Base-by-base conservation (phyloP, 2,329 filamentous ascomycete genomes). In the Ceratocystis albifundus region DNA sequence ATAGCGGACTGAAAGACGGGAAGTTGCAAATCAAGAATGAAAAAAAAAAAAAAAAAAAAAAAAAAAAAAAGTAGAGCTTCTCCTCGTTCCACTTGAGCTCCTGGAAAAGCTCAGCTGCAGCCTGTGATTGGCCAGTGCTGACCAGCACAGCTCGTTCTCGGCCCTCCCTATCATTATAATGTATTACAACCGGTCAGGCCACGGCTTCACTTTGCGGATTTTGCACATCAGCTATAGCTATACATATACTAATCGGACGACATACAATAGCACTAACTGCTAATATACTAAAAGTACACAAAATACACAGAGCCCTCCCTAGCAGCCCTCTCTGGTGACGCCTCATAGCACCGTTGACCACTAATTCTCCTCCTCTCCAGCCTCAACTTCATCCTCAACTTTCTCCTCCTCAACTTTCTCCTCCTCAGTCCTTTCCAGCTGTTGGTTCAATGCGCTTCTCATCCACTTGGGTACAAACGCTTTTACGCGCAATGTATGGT, bases 401-500 rank as follows among this genome's bases (percentile, higher is more conserved):
- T 20, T 15, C 61, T 10, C 5, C 4, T 67, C n/a, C 50, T 64
- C 8, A 10, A 25, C 41, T 28, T 20, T 15, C 61, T 10, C 5
- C 4, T 2, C 12, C 22, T 62, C 17, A 12, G 25, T 63, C 28
- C 53, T 48, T 22, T 41, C 59, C 64, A 61, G 25, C 55, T 61
- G 62, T 22, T 30, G 20, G 62, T 75, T 73, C 59, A 83, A 70
- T 15, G 76, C 76, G 22, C 71, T 70, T 65, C 79, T 76, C 72
- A 85, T 66, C 93, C 93, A 97, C 50, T 84, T 79, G 0, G 92
- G 91, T 71, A 96, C 86, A 75, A 96, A 88, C 0, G 93, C 90
- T 77, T 88, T 91, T 45, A 91, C 69, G 36, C 55, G 36, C n/a
- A 67, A 6, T 3, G 15, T 83, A 79, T 83, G 65, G 82, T 64